phyloP scores from a whole-genome alignment of 208 protist species.

The Leishmania mexicana region DNA sequence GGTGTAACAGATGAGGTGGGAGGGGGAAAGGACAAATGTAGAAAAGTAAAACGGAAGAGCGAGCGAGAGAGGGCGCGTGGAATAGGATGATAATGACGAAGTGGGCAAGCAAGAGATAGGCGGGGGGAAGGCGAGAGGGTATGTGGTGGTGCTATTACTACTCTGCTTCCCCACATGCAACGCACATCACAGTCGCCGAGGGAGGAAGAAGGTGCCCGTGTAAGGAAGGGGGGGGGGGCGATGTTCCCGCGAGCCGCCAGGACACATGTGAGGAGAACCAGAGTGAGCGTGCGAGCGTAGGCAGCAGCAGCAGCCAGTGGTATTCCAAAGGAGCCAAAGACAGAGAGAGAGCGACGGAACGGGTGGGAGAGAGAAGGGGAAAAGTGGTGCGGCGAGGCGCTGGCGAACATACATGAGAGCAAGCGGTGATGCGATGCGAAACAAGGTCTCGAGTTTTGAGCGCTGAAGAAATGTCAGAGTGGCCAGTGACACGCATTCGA shows the following conservation, averaged over 20 bases:
- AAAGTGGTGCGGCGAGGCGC: neutral
- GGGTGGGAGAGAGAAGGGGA: neutral
- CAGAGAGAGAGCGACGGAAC: neutral
- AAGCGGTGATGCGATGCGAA: neutral
- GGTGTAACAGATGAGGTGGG: neutral
- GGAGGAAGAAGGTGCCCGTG: neutral
- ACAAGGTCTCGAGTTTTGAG: neutral
- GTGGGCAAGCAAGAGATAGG: neutral
- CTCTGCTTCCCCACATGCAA: neutral
- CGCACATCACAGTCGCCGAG: neutral
- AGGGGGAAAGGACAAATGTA: neutral
- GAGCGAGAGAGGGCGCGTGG: neutral
- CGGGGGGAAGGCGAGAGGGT: neutral
- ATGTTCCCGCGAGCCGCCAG: neutral
- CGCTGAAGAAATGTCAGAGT: neutral
- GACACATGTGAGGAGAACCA: neutral
- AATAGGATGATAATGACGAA: neutral
- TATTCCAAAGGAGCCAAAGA: neutral
- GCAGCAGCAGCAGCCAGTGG: neutral
- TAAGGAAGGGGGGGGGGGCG: neutral
- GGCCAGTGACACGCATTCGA: neutral
- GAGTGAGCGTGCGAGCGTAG: neutral
- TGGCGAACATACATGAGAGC: neutral
- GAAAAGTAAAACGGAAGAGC: neutral
- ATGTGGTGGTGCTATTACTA: neutral